Percentiles rank a stretch among this genome's conserved stretches.
Evolutionary conservation across 768 basidiomycete genomes (phyloP).

Genomic region (Saitozyma podzolica): DNA sequence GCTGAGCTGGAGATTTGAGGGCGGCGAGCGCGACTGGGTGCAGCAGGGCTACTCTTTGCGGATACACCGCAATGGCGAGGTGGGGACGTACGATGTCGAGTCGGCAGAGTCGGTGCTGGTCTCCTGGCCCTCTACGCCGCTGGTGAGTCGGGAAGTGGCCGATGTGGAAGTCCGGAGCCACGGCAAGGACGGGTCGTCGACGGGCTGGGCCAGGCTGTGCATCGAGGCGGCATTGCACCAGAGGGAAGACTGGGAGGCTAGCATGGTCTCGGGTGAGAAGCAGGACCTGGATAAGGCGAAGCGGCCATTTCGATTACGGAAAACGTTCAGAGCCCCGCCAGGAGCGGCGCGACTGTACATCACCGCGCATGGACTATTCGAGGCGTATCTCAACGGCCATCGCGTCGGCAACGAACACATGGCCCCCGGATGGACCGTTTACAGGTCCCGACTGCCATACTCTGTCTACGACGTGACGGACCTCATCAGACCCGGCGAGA

Average conservation of each 20-base stretch:
- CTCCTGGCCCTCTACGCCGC: constrained; percentile 35
- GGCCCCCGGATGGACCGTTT: constrained; percentile 40
- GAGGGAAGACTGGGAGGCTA: constrained; percentile 30
- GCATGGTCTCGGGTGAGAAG: constrained; percentile 15
- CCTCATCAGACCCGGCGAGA: constrained; percentile 22
- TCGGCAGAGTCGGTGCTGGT: constrained; percentile 34
- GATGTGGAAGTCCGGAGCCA: constrained; percentile 21
- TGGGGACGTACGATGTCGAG: constrained; percentile 14
- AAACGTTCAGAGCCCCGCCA: background rate
- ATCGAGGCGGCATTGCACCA: constrained; percentile 33
- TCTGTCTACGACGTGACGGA: constrained; percentile 36
- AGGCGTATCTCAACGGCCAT: constrained; percentile 39
- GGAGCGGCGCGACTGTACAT: constrained; percentile 27
- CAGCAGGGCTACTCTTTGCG: constrained; percentile 15
- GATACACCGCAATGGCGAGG: constrained; percentile 18
- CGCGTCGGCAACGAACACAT: constrained; percentile 31
- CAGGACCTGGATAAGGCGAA: constrained; percentile 14
- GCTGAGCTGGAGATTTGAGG: constrained; percentile 41
- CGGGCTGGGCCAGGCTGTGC: constrained; percentile 21
- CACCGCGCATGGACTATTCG: constrained; percentile 40
- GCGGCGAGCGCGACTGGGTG: constrained; percentile 22
- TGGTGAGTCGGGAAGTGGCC: constrained; percentile 30
- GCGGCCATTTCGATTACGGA: constrained; percentile 24
- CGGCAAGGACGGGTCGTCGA: constrained; percentile 15
- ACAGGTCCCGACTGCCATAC: constrained; percentile 31